Evolutionary conservation across 371 early-diverging fungal genomes (phyloP), one percentile per base, ranked within the genome.

Genomic region (Parasitella parasitica): DNA sequence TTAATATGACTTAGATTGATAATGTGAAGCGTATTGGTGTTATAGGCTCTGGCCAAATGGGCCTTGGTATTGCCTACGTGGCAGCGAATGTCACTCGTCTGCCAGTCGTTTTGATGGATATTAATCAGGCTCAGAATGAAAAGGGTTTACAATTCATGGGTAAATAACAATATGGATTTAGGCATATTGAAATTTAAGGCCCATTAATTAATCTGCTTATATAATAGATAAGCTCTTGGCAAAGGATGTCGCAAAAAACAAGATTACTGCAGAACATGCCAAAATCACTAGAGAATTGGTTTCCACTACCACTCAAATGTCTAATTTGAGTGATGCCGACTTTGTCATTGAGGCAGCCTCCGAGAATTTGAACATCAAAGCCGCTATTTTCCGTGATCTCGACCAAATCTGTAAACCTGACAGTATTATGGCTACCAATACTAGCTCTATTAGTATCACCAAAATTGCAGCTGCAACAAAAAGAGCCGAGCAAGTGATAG

Each of bases 1-100:
- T 12, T 24, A 32, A 32, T 1, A 32, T 32, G 11, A 32, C 15
- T n/a, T 57, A 71, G 71, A 39, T 54, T n/a, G 70, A 61, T 6
- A 66, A 73, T 41, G 77, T 88, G 35, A 84, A 85, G 67, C 74
- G 78, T 28, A 75, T 93, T 37, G 89, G 91, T 64, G 87, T 93
- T 38, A 81, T 93, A 54, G 94, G 94, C 49, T 84, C 92, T 6
- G 94, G 94, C 6, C 94, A 93, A 77, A 93, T 93, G 94, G 95
- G 99, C 27, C 76, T 91, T 51, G 99, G 99, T 36, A 98, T 98
- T 67, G 97, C 94, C 6, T 89, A 94, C 54, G 99, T 98, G n/a
- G 88, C 93, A 34, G 96, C 97, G 27, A 87, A 88, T 38, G 83
- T 89, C 4, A 90, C 96, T 54, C 86, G 91, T 69, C 72, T 91